Conservation (phyloP, 2,329 filamentous ascomycete genomes). For the Ophiostoma quercus region DNA sequence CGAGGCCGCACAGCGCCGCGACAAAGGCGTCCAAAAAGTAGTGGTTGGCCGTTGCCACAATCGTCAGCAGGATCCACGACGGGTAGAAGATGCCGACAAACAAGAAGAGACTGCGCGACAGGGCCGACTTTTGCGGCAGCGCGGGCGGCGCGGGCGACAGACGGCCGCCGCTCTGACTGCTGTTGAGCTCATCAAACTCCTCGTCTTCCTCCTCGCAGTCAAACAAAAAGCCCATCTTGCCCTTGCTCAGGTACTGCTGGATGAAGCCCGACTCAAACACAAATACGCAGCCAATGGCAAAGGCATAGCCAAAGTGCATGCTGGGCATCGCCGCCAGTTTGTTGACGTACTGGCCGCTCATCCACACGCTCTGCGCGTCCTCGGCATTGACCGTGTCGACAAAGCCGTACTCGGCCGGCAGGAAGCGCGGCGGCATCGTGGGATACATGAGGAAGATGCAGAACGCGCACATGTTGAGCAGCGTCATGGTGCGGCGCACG, state of each 20-base stretch:
- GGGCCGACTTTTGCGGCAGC: neutral
- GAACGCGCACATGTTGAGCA: conserved; percentile 58
- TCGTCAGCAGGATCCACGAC: conserved; percentile 49
- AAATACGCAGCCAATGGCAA: conserved; percentile 50
- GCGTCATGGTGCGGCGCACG: conserved; percentile 44
- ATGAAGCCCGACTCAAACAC: conserved; percentile 49
- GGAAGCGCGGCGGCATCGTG: conserved; percentile 58
- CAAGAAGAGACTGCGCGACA: conserved; percentile 25
- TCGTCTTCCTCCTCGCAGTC: conserved; percentile 25
- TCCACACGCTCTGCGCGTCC: conserved; percentile 49
- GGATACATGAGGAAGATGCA: conserved; percentile 58
- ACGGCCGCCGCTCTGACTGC: neutral
- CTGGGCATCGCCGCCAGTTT: conserved; percentile 55
- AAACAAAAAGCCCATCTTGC: conserved; percentile 6
- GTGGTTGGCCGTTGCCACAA: conserved; percentile 58
- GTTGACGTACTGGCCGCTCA: conserved; percentile 53
- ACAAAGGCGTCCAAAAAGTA: conserved; percentile 63
- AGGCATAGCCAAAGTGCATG: conserved; percentile 53
- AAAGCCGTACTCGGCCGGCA: conserved; percentile 47
- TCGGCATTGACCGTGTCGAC: conserved; percentile 48
- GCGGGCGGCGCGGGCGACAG: neutral
- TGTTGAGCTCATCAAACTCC: neutral
- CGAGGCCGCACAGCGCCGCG: conserved; percentile 54
- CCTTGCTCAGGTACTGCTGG: conserved; percentile 30
- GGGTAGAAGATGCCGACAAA: conserved; percentile 48